Evolutionary conservation across 2,329 filamentous ascomycete species (phyloP).

Genomic region (Gnomoniopsis sp.): DNA sequence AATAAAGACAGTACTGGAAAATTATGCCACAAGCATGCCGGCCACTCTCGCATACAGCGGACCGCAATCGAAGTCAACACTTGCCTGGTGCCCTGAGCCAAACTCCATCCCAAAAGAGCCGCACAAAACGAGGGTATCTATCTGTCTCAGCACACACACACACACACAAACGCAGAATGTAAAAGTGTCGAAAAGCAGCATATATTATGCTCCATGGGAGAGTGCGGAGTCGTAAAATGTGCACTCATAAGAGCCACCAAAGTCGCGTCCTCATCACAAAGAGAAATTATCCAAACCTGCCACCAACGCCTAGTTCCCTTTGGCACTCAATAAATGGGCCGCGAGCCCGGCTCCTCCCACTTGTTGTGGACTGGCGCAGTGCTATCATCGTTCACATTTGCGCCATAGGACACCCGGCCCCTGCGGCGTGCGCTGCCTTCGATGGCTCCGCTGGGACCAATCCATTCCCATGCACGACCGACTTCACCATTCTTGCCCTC

Average conservation of each 20-base stretch:
- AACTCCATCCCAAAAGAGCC: neutral
- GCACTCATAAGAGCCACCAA: neutral
- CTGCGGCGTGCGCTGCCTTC: constrained; percentile 37
- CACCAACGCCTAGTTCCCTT: neutral
- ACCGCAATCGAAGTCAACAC: neutral
- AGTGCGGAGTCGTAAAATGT: neutral
- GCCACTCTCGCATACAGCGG: neutral
- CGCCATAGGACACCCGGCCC: constrained; percentile 46
- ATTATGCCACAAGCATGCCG: neutral
- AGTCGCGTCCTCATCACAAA: neutral
- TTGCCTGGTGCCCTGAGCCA: neutral
- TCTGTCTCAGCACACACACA: neutral
- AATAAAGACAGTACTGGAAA: constrained; percentile 8
- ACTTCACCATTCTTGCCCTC: constrained; percentile 64
- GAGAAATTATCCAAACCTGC: neutral
- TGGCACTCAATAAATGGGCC: constrained; percentile 31
- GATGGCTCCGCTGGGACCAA: constrained; percentile 52
- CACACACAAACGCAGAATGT: neutral
- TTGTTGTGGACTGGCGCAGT: constrained; percentile 33
- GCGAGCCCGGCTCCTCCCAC: constrained; percentile 33
- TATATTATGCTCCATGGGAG: neutral
- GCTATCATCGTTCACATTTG: constrained; percentile 30
- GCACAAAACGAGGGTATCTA: neutral
- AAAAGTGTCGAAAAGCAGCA: neutral
- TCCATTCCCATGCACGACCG: constrained; percentile 68